These are phyloP conservation scores for Haematococcus sp. DNA, from an alignment of 139 green algal species.

Conservation along the genomic window DNA sequence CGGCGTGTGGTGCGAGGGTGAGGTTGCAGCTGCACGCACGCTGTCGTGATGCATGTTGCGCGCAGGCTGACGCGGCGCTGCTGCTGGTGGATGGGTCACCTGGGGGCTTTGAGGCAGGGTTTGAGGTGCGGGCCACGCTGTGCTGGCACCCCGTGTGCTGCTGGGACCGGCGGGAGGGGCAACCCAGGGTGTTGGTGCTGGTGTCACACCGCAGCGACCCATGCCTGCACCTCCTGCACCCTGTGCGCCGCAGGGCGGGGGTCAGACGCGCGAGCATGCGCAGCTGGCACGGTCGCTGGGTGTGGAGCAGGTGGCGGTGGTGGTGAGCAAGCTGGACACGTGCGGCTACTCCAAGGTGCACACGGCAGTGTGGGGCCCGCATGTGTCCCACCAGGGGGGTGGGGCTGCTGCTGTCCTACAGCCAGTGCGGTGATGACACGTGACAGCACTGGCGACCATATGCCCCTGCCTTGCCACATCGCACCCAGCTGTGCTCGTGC, in stretches of 20 bases:
- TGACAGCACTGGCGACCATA: neutral
- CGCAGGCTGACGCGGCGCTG: conserved; percentile 85
- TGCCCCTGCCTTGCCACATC: neutral
- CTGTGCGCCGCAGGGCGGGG: conserved; percentile 38
- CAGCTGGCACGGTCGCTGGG: conserved; percentile 87
- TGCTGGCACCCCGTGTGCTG: no score
- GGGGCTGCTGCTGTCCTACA: no score
- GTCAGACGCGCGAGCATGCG: conserved; percentile 95
- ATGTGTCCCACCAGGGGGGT: no score
- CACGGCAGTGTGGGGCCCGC: no score
- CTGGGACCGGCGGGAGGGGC: neutral
- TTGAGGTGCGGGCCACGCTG: conserved; percentile 60
- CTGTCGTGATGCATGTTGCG: no score
- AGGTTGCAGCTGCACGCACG: no score
- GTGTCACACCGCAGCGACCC: neutral
- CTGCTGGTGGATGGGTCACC: conserved; percentile 91
- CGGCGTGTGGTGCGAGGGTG: no score
- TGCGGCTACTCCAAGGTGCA: conserved; percentile 63
- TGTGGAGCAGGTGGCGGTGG: conserved; percentile 88
- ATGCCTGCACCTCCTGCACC: neutral
- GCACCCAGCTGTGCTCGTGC: no score
- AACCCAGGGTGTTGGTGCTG: neutral
- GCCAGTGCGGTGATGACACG: no score
- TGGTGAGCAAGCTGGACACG: conserved; percentile 87
- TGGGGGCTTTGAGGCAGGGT: conserved; percentile 92